phyloP scores from a whole-genome alignment of 1,284 basidiomycete genomes.

The Bjerkandera adusta region DNA sequence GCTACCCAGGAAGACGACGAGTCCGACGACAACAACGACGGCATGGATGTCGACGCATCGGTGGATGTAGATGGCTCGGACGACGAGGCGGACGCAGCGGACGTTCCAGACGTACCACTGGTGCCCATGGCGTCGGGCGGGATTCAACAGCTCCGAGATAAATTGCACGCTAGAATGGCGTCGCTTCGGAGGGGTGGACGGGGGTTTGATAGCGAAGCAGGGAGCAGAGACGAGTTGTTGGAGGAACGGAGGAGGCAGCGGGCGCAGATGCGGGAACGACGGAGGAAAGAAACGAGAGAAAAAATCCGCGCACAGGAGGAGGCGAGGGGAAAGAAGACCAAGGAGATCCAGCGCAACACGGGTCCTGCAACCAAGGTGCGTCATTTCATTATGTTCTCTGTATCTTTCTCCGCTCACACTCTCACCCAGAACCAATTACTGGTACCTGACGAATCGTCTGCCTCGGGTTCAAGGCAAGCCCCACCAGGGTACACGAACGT shows the following conservation, averaged over 20 bases:
- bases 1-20: slow-evolving; percentile 31
- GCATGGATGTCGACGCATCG: slow-evolving; percentile 32
- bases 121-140: slow-evolving; percentile 71
- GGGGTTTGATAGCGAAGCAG: slow-evolving; percentile 39
- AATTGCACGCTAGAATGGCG: slow-evolving; percentile 77
- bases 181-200: slow-evolving; percentile 53
- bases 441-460: slow-evolving; percentile 49
- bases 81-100: slow-evolving; percentile 25
- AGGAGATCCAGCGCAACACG: slow-evolving; percentile 41
- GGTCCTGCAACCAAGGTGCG: slow-evolving; percentile 52
- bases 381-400: slow-evolving; percentile 4
- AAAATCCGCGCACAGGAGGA: slow-evolving; percentile 65
- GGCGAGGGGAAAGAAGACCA: slow-evolving; percentile 44
- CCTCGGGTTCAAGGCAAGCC: slow-evolving; percentile 31
- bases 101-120: slow-evolving; percentile 27
- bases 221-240: slow-evolving; percentile 76
- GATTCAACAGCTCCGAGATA: slow-evolving; percentile 72
- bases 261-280: slow-evolving; percentile 78
- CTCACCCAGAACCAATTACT: slow-evolving; percentile 64
- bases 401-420: background rate
- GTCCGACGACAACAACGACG: slow-evolving; percentile 36
- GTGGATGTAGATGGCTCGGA: slow-evolving; percentile 21
- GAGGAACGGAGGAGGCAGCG: slow-evolving; percentile 76
- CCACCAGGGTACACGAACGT: slow-evolving; percentile 54
- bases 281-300: slow-evolving; percentile 83